Evolutionary conservation across 148 eudicot species (phyloP).

Genomic region (Cornus kousa): DNA sequence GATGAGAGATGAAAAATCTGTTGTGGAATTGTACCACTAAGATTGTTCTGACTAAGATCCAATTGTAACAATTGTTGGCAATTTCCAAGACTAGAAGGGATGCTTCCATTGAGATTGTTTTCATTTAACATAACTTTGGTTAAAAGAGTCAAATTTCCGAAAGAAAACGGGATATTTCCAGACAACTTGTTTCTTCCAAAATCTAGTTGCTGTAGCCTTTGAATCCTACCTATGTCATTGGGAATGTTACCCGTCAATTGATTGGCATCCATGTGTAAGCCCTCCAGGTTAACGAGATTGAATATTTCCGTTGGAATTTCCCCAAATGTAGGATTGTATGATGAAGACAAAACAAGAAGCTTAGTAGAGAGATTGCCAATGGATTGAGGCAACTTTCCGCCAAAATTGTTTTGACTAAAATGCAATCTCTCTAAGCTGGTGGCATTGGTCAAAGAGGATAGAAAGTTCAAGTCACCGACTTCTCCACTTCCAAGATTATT

Average conservation of each 20-base stretch:
- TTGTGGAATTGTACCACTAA: conserved; percentile 22
- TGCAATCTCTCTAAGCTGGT: conserved; percentile 6
- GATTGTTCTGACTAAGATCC: conserved; percentile 20
- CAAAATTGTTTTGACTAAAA: conserved; percentile 17
- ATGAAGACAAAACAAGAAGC: neutral
- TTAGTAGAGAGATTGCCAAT: conserved; percentile 20
- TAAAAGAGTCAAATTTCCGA: conserved; percentile 36
- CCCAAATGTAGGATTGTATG: conserved; percentile 15
- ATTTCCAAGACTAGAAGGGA: conserved; percentile 32
- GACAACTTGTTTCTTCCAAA: conserved; percentile 13
- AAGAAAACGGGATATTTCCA: conserved; percentile 27
- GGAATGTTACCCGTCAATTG: conserved; percentile 23
- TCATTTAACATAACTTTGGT: neutral
- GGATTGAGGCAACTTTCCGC: conserved; percentile 19
- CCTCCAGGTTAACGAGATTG: conserved; percentile 11
- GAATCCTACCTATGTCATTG: conserved; percentile 9
- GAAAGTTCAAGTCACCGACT: conserved; percentile 27
- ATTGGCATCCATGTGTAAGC: neutral
- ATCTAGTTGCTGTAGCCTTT: neutral
- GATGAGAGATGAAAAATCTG: conserved; percentile 20
- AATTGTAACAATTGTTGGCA: conserved; percentile 10
- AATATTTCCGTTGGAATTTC: conserved; percentile 19
- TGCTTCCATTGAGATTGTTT: conserved; percentile 29
- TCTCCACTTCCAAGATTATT: conserved; percentile 22
- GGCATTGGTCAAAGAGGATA: conserved; percentile 29